Evolutionary conservation across 768 basidiomycete genomes (phyloP), one percentile per base, ranked within the genome.

Genomic region (Pleurotus salmoneostramineus): DNA sequence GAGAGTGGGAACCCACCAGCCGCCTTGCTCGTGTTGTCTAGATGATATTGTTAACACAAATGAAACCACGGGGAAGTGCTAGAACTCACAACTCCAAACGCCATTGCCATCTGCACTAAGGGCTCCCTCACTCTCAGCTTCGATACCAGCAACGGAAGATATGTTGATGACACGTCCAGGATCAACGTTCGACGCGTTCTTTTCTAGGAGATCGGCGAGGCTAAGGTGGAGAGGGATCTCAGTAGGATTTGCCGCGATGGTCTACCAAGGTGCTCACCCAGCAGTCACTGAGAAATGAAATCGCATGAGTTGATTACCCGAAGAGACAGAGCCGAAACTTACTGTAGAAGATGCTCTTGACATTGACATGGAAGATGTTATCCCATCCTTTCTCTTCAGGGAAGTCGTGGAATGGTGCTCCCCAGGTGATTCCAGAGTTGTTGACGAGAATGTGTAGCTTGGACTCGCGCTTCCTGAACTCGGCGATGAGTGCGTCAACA

Each of bases 311-410:
- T 37, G 10, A 37, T 17, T 32, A 34, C n/a, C 14, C 1, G 63
- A 59, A 50, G 34, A n/a, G 61, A 55, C 40, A 8, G 33, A 55
- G 17, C 8, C 58, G 15, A 6, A 2, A 69, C 86, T 59, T 60
- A 91, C 89, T 77, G 72, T 93, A 95, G 64, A 91, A 94, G 44
- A 89, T 76, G 59, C 85, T 84, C 74, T 94, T 95, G 52, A 95
- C 91, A 65, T 95, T 95, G 37, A 93, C 83, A 17, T 83, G 82
- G 68, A 93, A 81, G 40, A 94, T 77, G 36, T 87, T 85, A 62
- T 94, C 91, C 93, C 93, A 94, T 1, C 93, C 92, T 62, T 85
- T 85, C 62, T 84, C 84, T 70, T 93, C 91, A 0, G 91, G 90
- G 60, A 89, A 83, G 62, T 86, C 77, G 7, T 81, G 74, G 67